A percentile compares a stretch with the other conserved stretches of the same genome.
These are phyloP conservation scores for Spongospora subterranea DNA, from an alignment of 208 protist genomes.

Conservation along the genomic window DNA sequence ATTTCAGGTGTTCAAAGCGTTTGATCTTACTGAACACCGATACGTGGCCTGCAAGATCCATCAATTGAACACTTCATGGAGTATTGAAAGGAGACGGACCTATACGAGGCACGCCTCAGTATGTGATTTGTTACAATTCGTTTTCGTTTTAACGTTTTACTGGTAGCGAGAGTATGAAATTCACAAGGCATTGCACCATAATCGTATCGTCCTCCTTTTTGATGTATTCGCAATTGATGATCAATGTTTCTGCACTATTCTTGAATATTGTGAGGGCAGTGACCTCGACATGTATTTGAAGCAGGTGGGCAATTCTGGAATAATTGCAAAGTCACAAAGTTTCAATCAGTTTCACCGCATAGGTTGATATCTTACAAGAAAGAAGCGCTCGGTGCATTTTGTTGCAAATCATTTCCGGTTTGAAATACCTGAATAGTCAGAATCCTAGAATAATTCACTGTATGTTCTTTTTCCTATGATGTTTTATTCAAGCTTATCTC, in stretches of 20 bases:
- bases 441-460: constrained; percentile 70
- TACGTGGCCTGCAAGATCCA: constrained; percentile 72
- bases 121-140: too few relatives aligned
- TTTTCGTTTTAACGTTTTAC: too few relatives aligned
- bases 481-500: too few relatives aligned
- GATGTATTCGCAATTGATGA: constrained; percentile 54
- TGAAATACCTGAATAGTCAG: constrained; percentile 72
- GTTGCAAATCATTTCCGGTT: constrained; percentile 68
- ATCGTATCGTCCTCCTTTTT: constrained; percentile 59
- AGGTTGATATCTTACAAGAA: constrained; percentile 64
- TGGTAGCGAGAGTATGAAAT: constrained; percentile 73
- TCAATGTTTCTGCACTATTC: constrained; percentile 58
- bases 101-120: constrained; percentile 70
- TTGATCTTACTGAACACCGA: constrained; percentile 65
- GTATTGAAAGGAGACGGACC: constrained; percentile 44
- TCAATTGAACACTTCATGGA: constrained; percentile 70
- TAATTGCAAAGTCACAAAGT: too few relatives aligned
- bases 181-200: constrained; percentile 67
- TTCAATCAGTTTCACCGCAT: too few relatives aligned
- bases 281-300: constrained; percentile 69
- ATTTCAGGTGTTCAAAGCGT: too few relatives aligned
- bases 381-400: constrained; percentile 68
- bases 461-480: too few relatives aligned
- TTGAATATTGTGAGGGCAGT: constrained; percentile 68
- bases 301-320: too few relatives aligned